phyloP scores from a whole-genome alignment of 129 eudicot genomes.

The Saposhnikovia divaricata region DNA sequence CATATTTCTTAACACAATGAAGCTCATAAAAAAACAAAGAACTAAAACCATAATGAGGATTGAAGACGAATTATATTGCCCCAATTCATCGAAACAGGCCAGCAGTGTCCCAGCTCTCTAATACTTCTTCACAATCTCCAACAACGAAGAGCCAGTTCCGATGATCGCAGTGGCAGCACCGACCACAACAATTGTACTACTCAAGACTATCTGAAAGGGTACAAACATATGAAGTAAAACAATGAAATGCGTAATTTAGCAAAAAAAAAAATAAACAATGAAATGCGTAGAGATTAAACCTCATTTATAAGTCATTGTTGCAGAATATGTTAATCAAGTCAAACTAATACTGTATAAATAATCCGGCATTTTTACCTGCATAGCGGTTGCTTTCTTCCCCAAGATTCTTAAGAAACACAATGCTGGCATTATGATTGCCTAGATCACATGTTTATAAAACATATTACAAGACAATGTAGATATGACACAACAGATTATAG shows the following conservation, averaged over 20 bases:
- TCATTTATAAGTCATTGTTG: not conserved
- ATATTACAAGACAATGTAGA: not conserved
- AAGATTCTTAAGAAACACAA: slow-evolving; percentile 56
- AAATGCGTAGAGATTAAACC: not conserved
- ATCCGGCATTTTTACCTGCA: slow-evolving; percentile 39
- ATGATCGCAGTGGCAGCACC: slow-evolving; percentile 50
- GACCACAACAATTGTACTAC: slow-evolving; percentile 41
- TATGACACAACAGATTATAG: not conserved
- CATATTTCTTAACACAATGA: not conserved
- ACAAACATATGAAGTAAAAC: slow-evolving; percentile 1
- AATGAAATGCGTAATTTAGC: not conserved
- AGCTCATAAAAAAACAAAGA: not conserved
- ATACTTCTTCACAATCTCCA: slow-evolving; percentile 30
- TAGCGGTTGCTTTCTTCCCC: slow-evolving; percentile 55
- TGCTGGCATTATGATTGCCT: slow-evolving; percentile 87
- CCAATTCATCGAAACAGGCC: not conserved
- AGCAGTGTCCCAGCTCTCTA: not conserved
- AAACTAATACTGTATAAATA: not conserved
- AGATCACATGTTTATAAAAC: slow-evolving; percentile 12
- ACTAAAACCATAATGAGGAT: not conserved
- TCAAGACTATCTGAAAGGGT: slow-evolving; percentile 36
- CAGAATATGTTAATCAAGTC: no score
- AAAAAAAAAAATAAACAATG: no score
- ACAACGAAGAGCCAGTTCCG: slow-evolving; percentile 58
- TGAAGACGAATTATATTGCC: not conserved